Base-by-base conservation (phyloP, 495 filamentous ascomycete species). In the Hypomontagnella submonticulosa region DNA sequence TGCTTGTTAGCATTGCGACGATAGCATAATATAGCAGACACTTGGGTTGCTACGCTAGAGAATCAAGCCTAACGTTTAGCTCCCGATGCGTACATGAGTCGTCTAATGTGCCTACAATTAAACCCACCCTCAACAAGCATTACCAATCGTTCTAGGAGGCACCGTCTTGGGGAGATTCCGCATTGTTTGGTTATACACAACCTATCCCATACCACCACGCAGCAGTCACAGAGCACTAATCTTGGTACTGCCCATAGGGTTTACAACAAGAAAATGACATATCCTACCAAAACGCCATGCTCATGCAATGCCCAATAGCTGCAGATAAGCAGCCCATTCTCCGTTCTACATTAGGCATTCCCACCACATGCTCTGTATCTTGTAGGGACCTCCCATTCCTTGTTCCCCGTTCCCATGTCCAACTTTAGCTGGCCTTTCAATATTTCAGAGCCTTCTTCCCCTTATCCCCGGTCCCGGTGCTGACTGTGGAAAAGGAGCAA, bases 401-500 rank as follows among this genome's bases (percentile, higher is more conserved):
- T 43, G 23, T 36, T 16, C 15, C 41, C 9, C 48, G 27, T 54
- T 20, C 27, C 13, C 23, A 40, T 37, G 56, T 58, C 42, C 43
- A 48, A 36, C 11, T 10, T 57, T 36, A 34, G 18, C 16, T 9
- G 15, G 34, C 32, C 2, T 27, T 23, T 58, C 34, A 63, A 42
- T 70, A 67, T 16, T 53, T 49, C 12, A 71, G 12, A 53, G 36
- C 34, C 43, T 69, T 57, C 53, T 69, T 65, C 4, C 59, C 63
- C 50, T 67, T 72, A 12, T 80, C 76, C 66, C 77, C 87, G 30
- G 75, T 78, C 15, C 83, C 77, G 46, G 75, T 78, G 13, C 78
- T 79, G 63, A 88, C 84, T 51, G 85, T 91, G 23, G 91, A 90
- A 73, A 94, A 93, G 3, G 90, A 85, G 75, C 95, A 99, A 76